These are phyloP conservation scores for Eimeria sp. DNA, from an alignment of 169 alveolate species.

Conservation along the genomic window DNA sequence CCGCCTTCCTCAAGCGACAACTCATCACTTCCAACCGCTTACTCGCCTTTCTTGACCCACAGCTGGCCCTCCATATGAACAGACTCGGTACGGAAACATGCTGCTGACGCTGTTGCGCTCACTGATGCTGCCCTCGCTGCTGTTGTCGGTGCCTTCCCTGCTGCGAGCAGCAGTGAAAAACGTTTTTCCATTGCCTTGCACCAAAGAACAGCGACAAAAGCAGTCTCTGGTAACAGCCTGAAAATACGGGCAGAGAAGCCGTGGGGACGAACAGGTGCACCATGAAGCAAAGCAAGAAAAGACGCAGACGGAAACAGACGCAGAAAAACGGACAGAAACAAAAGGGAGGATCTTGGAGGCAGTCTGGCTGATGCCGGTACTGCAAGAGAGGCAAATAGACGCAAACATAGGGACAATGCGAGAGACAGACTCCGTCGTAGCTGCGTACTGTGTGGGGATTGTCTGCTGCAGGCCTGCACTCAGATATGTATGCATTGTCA, in stretches of 20 bases:
- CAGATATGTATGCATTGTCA: conserved; percentile 81
- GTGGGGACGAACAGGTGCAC: not conserved
- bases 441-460: not conserved
- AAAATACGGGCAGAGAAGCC: not conserved
- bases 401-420: not conserved
- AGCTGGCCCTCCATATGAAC: conserved; percentile 68
- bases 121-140: not conserved
- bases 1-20: conserved; percentile 32
- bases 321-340: not conserved
- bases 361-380: not conserved
- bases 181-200: too few species aligned
- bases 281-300: not conserved
- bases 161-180: too few species aligned
- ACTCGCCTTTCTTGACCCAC: conserved; percentile 69
- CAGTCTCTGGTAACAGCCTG: not conserved
- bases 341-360: not conserved
- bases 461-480: conserved; percentile 67
- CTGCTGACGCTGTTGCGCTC: not conserved
- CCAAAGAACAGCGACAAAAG: not conserved
- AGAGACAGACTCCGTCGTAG: not conserved
- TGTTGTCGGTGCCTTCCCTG: not conserved
- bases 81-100: conserved; percentile 1
- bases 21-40: conserved; percentile 60
- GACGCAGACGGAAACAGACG: not conserved
- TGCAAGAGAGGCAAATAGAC: not conserved